Percentiles rank a stretch among this genome's conserved stretches.
These are phyloP conservation scores for Teratosphaeriaceae sp. DNA, from an alignment of 2,329 filamentous ascomycete species.

Conservation along the genomic window DNA sequence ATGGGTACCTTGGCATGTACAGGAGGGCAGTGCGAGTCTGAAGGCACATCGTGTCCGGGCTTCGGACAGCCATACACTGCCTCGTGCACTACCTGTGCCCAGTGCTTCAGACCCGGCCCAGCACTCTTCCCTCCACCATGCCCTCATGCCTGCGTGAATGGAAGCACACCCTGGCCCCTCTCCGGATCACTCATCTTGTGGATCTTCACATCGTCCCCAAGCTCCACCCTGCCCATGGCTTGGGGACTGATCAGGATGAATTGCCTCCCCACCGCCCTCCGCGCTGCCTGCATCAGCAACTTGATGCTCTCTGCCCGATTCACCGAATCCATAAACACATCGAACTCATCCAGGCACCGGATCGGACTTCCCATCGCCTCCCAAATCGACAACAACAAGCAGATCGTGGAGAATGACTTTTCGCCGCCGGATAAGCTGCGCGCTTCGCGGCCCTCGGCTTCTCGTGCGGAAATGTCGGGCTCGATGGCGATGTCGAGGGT, in stretches of 20 bases:
- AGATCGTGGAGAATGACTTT: constrained; percentile 97
- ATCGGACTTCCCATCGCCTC: constrained; percentile 97
- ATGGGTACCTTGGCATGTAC: too few relatives aligned
- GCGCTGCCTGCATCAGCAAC: constrained; percentile 84
- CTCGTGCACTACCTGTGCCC: too few relatives aligned
- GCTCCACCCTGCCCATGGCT: constrained; percentile 58
- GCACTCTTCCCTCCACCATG: background rate
- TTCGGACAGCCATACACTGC: too few relatives aligned
- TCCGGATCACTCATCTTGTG: constrained; percentile 58
- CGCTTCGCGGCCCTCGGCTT: constrained; percentile 67
- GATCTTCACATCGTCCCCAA: constrained; percentile 66
- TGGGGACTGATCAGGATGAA: constrained; percentile 97
- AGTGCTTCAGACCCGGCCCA: background rate
- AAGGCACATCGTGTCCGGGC: too few relatives aligned
- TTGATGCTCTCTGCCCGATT: constrained; percentile 90
- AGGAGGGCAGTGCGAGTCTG: too few relatives aligned
- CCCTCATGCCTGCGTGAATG: constrained; percentile 17
- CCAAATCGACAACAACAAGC: constrained; percentile 87
- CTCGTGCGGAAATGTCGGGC: constrained; percentile 62
- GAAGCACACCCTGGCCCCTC: constrained; percentile 42
- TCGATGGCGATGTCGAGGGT: constrained; percentile 68
- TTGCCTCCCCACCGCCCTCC: constrained; percentile 80
- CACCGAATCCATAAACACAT: constrained; percentile 98
- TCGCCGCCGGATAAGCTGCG: constrained; percentile 93
- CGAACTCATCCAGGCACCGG: constrained; percentile 93